Percentiles rank a stretch among this genome's conserved stretches.
Evolutionary conservation across 179 eudicot genomes (phyloP).

Genomic region (Silene vulgaris): DNA sequence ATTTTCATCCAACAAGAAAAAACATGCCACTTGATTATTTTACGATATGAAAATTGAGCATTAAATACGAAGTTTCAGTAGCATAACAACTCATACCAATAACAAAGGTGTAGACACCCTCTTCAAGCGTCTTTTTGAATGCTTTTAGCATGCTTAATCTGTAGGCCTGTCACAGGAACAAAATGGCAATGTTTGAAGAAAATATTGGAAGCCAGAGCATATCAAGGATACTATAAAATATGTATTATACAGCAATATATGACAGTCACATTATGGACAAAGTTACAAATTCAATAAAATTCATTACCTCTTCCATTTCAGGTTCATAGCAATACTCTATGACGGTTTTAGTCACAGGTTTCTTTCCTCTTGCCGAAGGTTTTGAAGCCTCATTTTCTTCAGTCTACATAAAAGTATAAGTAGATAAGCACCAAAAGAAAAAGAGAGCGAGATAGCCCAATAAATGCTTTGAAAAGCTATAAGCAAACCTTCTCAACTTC

Average conservation of each 20-base stretch:
- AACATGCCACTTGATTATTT: constrained; percentile 10
- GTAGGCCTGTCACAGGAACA: constrained; percentile 62
- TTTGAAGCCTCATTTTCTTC: constrained; percentile 66
- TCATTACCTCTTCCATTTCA: constrained; percentile 93
- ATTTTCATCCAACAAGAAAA: constrained; percentile 18
- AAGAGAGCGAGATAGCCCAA: neutral
- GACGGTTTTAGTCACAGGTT: constrained; percentile 59
- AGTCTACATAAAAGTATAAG: constrained; percentile 38
- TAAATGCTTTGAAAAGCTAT: neutral
- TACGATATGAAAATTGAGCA: constrained; percentile 12
- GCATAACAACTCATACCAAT: constrained; percentile 65
- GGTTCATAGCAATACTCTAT: constrained; percentile 97
- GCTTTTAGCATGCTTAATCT: constrained; percentile 98
- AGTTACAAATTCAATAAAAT: neutral
- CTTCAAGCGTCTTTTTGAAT: constrained; percentile 96
- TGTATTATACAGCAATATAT: neutral
- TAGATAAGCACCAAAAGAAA: neutral
- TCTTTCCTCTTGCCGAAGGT: constrained; percentile 60
- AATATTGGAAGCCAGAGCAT: neutral
- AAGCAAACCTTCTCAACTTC: constrained; percentile 90
- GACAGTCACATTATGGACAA: neutral
- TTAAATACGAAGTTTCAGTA: constrained; percentile 5
- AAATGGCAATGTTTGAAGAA: constrained; percentile 22
- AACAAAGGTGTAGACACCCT: constrained; percentile 79
- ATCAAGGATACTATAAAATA: too few species aligned